Evolutionary conservation across 352 stramenopile species (phyloP), one percentile per base, ranked within the genome.

Genomic region (Aphanomyces invadans): DNA sequence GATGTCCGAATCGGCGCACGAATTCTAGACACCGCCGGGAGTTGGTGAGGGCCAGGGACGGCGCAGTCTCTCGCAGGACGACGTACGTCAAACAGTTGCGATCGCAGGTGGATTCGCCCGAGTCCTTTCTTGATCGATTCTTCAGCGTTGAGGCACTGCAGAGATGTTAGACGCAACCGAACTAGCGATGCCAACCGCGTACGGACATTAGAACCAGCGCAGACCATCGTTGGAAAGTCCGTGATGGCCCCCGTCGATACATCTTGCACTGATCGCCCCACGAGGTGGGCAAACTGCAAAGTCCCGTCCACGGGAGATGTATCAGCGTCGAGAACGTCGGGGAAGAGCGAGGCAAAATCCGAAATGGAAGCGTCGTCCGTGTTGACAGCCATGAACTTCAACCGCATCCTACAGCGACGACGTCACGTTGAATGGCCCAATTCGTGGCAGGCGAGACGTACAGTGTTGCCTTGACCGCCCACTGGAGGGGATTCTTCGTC

Each of bases 341-440:
- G 55, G 32, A 17, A 19, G 3, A 67, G 39, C 60, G 26, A 32
- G 26, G 38, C 39, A 56, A 67, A 67, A 25, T 67, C 32, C 25
- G 39, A 42, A 15, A 57, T 9, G 21, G 42, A 33, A n/a, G 23
- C 25, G 49, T 67, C 60, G 49, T 67, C 53, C 36, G 19, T 46
- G 60, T 67, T 67, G 49, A 67, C 29, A 11, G 45, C 60, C n/a
- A 5, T 25, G 60, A 56, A 67, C 23, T 59, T 48, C 29, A 67
- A 31, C 9, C 33, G 60, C 26, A 38, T 48, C 23, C 60, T 67
- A 55, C 25, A 26, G n/a, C n/a, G n/a, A n/a, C n/a, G n/a, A n/a
- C n/a, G n/a, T 42, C 9, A 45, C 5, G 4, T n/a, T 60, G 4
- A 5, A 9, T 4, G 29, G n/a, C 5, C n/a, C 5, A 4, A 4